Percentiles rank a stretch among this genome's conserved stretches.
Conservation (phyloP, 108 stramenopile species). For the Cafeteria roenbergensis region DNA sequence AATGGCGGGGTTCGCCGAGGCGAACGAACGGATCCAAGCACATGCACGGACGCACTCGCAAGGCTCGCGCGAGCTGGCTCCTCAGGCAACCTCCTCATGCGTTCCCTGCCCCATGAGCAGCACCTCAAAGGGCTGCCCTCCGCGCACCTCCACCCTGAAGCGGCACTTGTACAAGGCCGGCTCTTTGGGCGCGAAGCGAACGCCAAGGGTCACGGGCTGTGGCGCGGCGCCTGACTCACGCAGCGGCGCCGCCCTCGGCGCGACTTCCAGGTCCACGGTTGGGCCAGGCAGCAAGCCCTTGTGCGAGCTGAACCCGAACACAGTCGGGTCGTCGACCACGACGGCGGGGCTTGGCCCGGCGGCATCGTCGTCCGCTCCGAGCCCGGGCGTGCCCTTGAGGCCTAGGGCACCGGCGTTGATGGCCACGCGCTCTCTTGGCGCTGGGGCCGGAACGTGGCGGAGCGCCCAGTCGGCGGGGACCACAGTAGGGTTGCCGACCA, state of each 20-base stretch:
- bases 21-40: no score
- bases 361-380: slow-evolving; percentile 2
- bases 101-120: not conserved
- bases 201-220: not conserved
- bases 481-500: not conserved
- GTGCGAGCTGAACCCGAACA: not conserved
- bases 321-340: not conserved
- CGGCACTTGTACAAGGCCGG: not conserved
- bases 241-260: not conserved
- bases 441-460: not conserved
- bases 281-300: not conserved
- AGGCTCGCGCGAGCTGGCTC: no score
- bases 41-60: no score
- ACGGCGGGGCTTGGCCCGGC: not conserved
- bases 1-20: no score
- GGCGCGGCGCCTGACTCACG: not conserved
- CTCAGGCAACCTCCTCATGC: no score
- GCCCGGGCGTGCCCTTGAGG: not conserved
- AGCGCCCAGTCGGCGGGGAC: not conserved
- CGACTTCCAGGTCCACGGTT: not conserved
- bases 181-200: not conserved
- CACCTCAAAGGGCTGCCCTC: not conserved
- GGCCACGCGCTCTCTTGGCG: not conserved
- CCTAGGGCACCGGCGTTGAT: not conserved
- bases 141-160: not conserved